Evolutionary conservation across 1,139 yeast species (phyloP), one percentile per base, ranked within the genome.

Genomic region (Pichia sp.): DNA sequence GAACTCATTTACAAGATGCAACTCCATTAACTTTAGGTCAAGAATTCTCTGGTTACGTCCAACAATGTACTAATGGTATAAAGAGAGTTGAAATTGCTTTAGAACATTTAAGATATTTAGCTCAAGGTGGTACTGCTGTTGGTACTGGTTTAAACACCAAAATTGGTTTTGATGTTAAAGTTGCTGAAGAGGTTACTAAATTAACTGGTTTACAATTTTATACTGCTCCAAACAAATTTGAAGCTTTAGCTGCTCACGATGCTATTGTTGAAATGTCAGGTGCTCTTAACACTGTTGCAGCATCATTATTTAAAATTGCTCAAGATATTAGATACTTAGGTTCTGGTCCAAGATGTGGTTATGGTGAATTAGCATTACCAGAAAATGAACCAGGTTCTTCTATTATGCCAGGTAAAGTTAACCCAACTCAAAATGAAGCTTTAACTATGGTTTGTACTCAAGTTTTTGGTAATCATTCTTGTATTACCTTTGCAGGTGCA

Each of bases 41-140:
- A 73, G 98, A 92, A 70, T 94, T 92, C 70, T 83, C 95, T 47
- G 98, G 98, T 54, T 92, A 92, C 70, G 95, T 86, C 45, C 94
- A 87, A 67, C 98, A 92, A 73, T 69, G 94, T 58, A 79, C 86
- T 60, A 86, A 87, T 66, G 97, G 97, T 66, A 85, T 92, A 60
- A 85, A 74, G 60, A 81, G 98, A 67, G 83, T 92, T 54, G 88
- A 88, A 72, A 74, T 73, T 56, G 68, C 84, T 47, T 78, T 92
- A 57, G 88, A 88, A 58, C 80, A 83, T 68, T 77, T 92, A 67
- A 76, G 83, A 64, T 80, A 68, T 65, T 79, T 92, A 62, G 98
- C 98, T 47, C 98, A 92, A 76, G 98, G 98, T 73, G 98, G 98
- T 72, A 92, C 98, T 56, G 98, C 98, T 53, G 98, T 92, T 50